These are phyloP conservation scores for Mycena belliarum DNA, from an alignment of 768 basidiomycete genomes.

Conservation along the genomic window DNA sequence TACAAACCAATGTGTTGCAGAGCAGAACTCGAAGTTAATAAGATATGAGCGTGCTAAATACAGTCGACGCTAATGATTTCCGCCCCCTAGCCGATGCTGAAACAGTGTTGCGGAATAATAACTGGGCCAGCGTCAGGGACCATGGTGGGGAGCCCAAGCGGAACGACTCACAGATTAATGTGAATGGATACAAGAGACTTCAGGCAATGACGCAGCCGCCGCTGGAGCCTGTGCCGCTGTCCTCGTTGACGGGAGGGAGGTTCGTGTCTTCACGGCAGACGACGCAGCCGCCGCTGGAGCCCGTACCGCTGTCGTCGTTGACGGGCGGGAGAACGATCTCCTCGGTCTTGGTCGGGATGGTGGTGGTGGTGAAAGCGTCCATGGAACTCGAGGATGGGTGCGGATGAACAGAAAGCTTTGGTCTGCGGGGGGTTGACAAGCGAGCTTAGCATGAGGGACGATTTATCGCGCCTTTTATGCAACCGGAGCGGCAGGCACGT, in stretches of 20 bases:
- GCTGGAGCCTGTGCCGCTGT: conserved; percentile 3
- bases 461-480: not conserved
- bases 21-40: not conserved
- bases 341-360: not conserved
- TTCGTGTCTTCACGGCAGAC: conserved; percentile 3
- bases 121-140: not conserved
- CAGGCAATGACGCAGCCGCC: conserved; percentile 7
- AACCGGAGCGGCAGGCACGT: not conserved
- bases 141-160: not conserved
- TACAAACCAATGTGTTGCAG: not conserved
- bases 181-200: not conserved
- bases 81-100: not conserved
- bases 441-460: not conserved
- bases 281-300: conserved; percentile 7
- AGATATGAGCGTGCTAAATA: not conserved
- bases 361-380: not conserved
- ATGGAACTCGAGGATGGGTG: not conserved
- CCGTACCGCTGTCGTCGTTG: conserved; percentile 6
- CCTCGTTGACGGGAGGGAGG: conserved; percentile 2
- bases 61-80: not conserved
- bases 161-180: not conserved
- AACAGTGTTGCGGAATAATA: too few relatives aligned
- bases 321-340: not conserved
- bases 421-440: not conserved
- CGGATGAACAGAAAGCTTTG: not conserved